Evolutionary conservation across 768 basidiomycete species (phyloP), one percentile per base, ranked within the genome.

Genomic region (Psilocybe tampanensis): DNA sequence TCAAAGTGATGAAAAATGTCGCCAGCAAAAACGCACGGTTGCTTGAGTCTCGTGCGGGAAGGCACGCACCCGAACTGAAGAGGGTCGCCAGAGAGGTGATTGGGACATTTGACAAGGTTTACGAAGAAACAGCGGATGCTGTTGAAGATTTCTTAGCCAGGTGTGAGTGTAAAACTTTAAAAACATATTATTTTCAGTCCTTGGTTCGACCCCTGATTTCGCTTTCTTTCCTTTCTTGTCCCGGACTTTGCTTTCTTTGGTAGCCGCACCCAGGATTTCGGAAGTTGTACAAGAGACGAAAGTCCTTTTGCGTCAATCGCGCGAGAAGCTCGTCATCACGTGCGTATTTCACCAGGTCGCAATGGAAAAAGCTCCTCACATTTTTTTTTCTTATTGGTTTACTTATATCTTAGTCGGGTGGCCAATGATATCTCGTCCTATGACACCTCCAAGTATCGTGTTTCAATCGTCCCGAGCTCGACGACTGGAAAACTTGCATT

Each of bases 1-100:
- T 96, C 64, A 97, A 98, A 76, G 95, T 98, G n/a, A 88, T 99
- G 72, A 95, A 95, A 74, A 91, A 82, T 57, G 93, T 95, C 9
- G 95, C 95, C 3, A 86, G 81, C 67, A 89, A 88, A 75, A 92
- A 94, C 59, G 92, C 86, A 0, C 81, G 83, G 24, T 79, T 90
- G 7, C 69, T 96, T 22, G 91, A 93, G 65, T 84, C 81, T 9
- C 82, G 84, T 26, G 91, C 92, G 11, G 88, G 85, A n/a, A 83
- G 81, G 47, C 92, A 95, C 71, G 91, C 85, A 7, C 91, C 92
- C 0, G 90, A 93, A 65, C 81, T 98, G 58, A 82, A 83, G 70
- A 81, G 92, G 60, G 78, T 82, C 32, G 94, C 92, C 8, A 84
- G 84, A 63, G 95, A 96, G 71, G 94, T 98, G 59, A 90, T 89